Percentiles rank a stretch among this genome's conserved stretches.
phyloP scores from a whole-genome alignment of 331 rosid genomes.

The Stylosanthes scabra region DNA sequence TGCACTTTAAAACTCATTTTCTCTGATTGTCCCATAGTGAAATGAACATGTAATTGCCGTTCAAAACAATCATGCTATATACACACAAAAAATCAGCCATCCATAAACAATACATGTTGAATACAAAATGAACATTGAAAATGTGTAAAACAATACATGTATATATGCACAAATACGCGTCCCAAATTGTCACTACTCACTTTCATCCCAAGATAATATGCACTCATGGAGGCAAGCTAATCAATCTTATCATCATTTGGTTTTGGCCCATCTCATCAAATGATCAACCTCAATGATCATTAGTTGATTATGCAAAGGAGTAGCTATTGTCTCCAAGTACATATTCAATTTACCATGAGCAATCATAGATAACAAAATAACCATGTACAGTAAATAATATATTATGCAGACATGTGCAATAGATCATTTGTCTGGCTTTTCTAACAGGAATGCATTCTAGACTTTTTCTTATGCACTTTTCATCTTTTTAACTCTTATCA shows the following conservation, averaged over 20 bases:
- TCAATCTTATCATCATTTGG: no score
- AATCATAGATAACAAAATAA: neutral
- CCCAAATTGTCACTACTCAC: neutral
- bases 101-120: no score
- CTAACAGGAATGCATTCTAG: slow-evolving; percentile 1
- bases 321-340: neutral
- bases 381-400: neutral
- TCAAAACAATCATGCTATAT: neutral
- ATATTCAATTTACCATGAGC: neutral
- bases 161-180: neutral
- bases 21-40: neutral
- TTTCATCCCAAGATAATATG: no score
- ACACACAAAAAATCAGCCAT: no score
- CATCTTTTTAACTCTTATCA: no score
- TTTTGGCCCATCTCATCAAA: slow-evolving; percentile 14
- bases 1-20: no score
- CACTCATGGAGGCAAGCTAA: no score
- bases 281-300: slow-evolving; percentile 7
- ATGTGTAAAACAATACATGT: no score
- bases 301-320: neutral
- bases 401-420: neutral
- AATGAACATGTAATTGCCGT: slow-evolving; percentile 14
- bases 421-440: slow-evolving; percentile 13
- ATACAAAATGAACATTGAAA: no score
- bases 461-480: neutral